Base-by-base conservation (phyloP, 2,329 filamentous ascomycete species). In the Exophiala viscosa region DNA sequence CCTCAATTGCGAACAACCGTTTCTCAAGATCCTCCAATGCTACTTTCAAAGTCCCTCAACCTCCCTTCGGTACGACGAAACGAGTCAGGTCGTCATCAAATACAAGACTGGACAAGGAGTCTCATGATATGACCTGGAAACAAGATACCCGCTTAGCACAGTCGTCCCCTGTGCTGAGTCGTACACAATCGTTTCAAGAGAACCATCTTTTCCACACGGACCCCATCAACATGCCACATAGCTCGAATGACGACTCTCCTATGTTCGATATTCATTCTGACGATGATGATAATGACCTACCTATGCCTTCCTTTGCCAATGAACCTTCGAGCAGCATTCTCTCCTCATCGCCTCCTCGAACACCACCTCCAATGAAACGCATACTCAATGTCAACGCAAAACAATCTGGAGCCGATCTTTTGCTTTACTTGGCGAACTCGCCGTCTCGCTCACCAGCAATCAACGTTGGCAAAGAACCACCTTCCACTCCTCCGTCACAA, bases 381-480 rank as follows among this genome's bases (percentile, higher is more conserved):
- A 62, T 55, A 8, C 47, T 59, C 33, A 52, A 57, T 77, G 73
- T 52, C 76, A 67, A 68, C 78, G 78, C 80, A 18, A 86, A 85
- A 54, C 85, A 93, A 65, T 88, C 96, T 65, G 91, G 90, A 28
- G 88, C 87, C 13, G 88, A 90, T 67, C 73, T 92, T 34, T 75
- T 93, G 18, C 76, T 92, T 35, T 96, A 92, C 69, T 82, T 97
- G 13, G 91, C 91, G 44, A 89, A 90, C 46, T 97, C 92, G 5
- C 93, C 93, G 1, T 95, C 90, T 0, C 60, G 61, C 15, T 61
- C 61, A 6, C 90, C 90, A 0, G 90, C 88, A 42, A 55, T 64
- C 28, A 70, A 74, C 10, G 70, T 71, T 40, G 50, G 56, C 2
- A 84, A 85, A 79, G 81, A 85, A 38, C 83, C 85, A 20, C 86